Conservation (phyloP, 768 basidiomycete genomes). For the Leccinum disarticulatum region DNA sequence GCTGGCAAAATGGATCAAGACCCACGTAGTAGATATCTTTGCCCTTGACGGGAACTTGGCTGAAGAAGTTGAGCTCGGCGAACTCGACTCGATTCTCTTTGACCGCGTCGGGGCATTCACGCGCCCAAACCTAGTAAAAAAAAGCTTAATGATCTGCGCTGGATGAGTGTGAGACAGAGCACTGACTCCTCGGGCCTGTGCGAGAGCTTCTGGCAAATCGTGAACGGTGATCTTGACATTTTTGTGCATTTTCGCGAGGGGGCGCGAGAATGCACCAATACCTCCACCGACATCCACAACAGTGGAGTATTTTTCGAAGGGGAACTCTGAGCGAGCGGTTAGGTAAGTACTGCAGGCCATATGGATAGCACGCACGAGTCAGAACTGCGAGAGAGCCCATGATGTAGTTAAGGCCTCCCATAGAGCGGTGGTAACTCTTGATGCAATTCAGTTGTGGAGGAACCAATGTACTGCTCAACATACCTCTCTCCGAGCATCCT, state of each 20-base stretch:
- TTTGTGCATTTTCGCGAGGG: conserved; percentile 29
- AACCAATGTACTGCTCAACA: not conserved
- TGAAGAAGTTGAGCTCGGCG: conserved; percentile 31
- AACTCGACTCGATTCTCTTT: conserved; percentile 30
- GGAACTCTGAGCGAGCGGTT: conserved; percentile 25
- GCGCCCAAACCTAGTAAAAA: conserved; percentile 23
- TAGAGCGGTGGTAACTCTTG: conserved; percentile 25
- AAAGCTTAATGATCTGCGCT: not conserved
- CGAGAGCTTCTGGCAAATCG: conserved; percentile 29
- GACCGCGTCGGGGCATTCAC: conserved; percentile 26
- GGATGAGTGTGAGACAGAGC: not conserved
- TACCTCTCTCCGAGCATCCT: conserved; percentile 26
- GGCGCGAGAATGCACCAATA: conserved; percentile 32
- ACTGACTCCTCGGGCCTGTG: conserved; percentile 20
- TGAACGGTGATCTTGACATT: conserved; percentile 34
- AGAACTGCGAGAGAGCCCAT: conserved; percentile 28
- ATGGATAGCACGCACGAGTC: conserved; percentile 14
- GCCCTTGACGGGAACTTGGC: conserved; percentile 25
- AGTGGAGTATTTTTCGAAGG: conserved; percentile 30
- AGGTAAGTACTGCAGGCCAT: not conserved
- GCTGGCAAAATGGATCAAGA: not conserved
- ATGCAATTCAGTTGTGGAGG: not conserved
- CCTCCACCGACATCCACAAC: conserved; percentile 39
- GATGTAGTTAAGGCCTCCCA: conserved; percentile 23
- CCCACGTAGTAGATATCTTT: conserved; percentile 36